Conservation (phyloP, 2,329 filamentous ascomycete species). For the Calonectria fujianensis region DNA sequence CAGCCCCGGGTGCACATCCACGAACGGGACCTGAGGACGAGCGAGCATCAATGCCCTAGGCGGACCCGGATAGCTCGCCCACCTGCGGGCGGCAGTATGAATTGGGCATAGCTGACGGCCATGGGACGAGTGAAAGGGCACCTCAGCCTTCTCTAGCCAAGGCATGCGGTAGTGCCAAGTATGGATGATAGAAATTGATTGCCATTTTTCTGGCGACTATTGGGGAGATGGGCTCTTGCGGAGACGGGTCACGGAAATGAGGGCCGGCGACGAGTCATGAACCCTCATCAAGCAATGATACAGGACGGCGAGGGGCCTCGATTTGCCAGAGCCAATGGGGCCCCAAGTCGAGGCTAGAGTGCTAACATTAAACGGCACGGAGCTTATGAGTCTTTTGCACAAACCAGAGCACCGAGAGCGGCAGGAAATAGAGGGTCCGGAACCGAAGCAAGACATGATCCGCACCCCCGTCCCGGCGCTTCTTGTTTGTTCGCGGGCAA, state of each 20-base stretch:
- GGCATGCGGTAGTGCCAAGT: constrained; percentile 14
- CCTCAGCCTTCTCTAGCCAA: constrained; percentile 24
- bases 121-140: constrained; percentile 6
- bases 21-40: not conserved
- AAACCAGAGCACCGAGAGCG: constrained; percentile 23
- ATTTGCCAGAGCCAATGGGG: constrained; percentile 29
- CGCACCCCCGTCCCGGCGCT: constrained; percentile 26
- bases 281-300: constrained; percentile 9
- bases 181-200: constrained; percentile 13
- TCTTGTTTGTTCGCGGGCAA: constrained; percentile 11
- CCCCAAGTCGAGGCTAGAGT: constrained; percentile 25
- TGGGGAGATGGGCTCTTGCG: constrained; percentile 28
- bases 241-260: constrained; percentile 40
- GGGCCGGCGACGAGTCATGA: constrained; percentile 37
- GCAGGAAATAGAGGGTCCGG: constrained; percentile 25
- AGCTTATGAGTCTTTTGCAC: constrained; percentile 27
- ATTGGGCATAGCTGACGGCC: constrained; percentile 20
- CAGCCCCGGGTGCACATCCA: constrained; percentile 10
- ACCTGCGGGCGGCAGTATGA: constrained; percentile 30
- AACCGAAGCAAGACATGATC: constrained; percentile 29
- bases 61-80: constrained; percentile 12
- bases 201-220: constrained; percentile 30
- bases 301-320: constrained; percentile 8
- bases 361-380: constrained; percentile 28
- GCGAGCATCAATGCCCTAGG: constrained; percentile 8